Base-by-base conservation (phyloP, 2,329 filamentous ascomycete species). In the Colletotrichum lentis region DNA sequence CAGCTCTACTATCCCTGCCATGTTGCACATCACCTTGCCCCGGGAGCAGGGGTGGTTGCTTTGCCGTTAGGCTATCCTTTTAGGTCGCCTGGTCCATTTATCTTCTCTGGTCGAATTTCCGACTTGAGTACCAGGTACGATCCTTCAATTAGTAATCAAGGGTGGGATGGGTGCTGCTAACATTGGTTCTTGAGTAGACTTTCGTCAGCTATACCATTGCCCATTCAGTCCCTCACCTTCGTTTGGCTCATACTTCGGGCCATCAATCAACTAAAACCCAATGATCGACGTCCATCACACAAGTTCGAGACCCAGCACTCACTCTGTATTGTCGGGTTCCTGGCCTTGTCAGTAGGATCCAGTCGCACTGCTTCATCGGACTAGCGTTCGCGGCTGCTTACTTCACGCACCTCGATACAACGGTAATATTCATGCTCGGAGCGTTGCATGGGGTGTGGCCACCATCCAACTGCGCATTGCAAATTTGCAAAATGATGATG, bases 231-330 rank as follows among this genome's bases (percentile, higher is more conserved):
- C 22, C 7, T 50, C 27, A 24, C 35, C n/a, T 20, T 46, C 43
- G 46, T 58, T 62, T 63, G 66, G 55, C 50, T 39, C 39, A 20
- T 22, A 35, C 24, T 41, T n/a, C 22, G 24, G 46, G 47, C 27
- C n/a, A 41, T 39, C 37, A 52, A 46, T 20, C 55, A 66, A 46
- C 49, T 56, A 61, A 47, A 47, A 61, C 50, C 16, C 55, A 27
- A 66, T 69, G 66, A 69, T 66, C 66, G 66, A 44, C 66, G 37
- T 14, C 14, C 50, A 49, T 69, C 66, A 69, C 66, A 69, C 50
- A 27, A 35, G 11, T 43, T 43, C 43, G 54, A 55, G 53, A 24
- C 62, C 56, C 55, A 56, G 47, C 24, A 24, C 62, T 31, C 2
- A n/a, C n/a, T n/a, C n/a, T n/a, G n/a, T n/a, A 8, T 31, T 18